Evolutionary conservation across 345 rosid species (phyloP), one percentile per base, ranked within the genome.

Genomic region (Brassica juncea): DNA sequence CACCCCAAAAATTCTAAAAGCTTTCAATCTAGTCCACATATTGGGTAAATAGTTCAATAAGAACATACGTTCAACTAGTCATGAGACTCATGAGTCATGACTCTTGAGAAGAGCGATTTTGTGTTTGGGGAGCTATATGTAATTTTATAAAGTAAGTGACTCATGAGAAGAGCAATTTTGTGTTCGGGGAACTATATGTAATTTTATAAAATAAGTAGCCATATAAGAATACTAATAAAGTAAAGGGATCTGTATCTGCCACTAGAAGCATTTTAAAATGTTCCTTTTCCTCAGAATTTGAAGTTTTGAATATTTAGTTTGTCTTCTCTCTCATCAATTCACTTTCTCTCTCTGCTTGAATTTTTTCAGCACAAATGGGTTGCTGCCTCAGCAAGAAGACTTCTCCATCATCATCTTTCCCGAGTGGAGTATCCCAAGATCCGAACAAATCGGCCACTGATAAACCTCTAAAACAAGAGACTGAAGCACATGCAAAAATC

Each of bases 331-430:
- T 62, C 70, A n/a, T n/a, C n/a, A 49, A 7, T 65, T 66, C 23
- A 32, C 49, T 55, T 25, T 55, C 61, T 8, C 61, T 52, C 21
- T 52, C 58, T 52, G 11, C 30, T 66, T 71, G 77, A 44, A 9
- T 25, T 32, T 66, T 65, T 54, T 63, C 72, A 7, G 15, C 71
- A 23, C 49, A 91, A 63, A 91, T 90, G 97, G 97, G 97, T 49
- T 78, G 82, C 80, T 92, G 94, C 84, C 76, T 90, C 25, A 92
- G 94, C 81, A 88, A 85, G 85, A 87, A 85, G 85, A 84, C 79
- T 6, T 77, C 72, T 12, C 62, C 77, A 58, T 58, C 91, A 2
- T 65, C 85, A 11, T 80, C 84, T 37, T 55, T 83, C 19, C 72
- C 67, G 0, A 44, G 32, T 34, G 15, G 68, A 1, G 66, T 61